Conservation (phyloP, 129 eudicot species). For the Lactuca sativa region DNA sequence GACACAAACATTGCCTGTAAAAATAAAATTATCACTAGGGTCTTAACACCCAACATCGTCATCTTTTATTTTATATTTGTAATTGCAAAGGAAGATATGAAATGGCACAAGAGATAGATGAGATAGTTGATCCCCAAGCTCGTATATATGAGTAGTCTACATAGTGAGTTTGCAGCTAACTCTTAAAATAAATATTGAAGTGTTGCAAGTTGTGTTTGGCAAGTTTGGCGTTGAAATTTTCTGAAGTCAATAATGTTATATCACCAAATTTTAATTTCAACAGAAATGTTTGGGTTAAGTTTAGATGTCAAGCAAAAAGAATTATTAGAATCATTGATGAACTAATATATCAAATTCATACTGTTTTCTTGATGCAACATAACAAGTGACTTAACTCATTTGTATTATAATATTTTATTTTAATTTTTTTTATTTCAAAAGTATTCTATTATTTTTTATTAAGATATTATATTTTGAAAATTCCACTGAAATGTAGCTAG, state of each 20-base stretch:
- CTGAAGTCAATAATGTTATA: constrained; percentile 15
- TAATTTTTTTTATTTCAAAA: too few relatives aligned
- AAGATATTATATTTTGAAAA: too few relatives aligned
- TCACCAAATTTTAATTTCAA: constrained; percentile 14
- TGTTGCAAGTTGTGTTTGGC: constrained; percentile 31
- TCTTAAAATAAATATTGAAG: constrained; percentile 23
- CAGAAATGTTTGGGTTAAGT: neutral
- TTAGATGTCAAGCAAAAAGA: too few relatives aligned
- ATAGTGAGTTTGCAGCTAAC: constrained; percentile 26
- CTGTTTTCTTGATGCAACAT: too few relatives aligned
- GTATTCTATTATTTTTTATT: too few relatives aligned
- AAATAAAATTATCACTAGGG: constrained; percentile 25
- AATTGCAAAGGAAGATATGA: neutral
- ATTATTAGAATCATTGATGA: too few relatives aligned
- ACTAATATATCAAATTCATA: too few relatives aligned
- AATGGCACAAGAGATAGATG: constrained; percentile 15
- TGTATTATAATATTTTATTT: too few relatives aligned
- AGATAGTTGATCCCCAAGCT: neutral
- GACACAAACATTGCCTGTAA: constrained; percentile 19
- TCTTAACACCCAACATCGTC: constrained; percentile 30
- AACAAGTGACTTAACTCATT: too few relatives aligned
- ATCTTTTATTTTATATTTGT: constrained; percentile 4
- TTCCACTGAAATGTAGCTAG: too few relatives aligned
- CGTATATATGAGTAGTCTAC: constrained; percentile 29
- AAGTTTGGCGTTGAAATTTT: constrained; percentile 28